A percentile compares a stretch with the other conserved stretches of the same genome.
Conservation (phyloP, 805 yeast genomes). For the Sugiyamaella boreocaroliniensis region DNA sequence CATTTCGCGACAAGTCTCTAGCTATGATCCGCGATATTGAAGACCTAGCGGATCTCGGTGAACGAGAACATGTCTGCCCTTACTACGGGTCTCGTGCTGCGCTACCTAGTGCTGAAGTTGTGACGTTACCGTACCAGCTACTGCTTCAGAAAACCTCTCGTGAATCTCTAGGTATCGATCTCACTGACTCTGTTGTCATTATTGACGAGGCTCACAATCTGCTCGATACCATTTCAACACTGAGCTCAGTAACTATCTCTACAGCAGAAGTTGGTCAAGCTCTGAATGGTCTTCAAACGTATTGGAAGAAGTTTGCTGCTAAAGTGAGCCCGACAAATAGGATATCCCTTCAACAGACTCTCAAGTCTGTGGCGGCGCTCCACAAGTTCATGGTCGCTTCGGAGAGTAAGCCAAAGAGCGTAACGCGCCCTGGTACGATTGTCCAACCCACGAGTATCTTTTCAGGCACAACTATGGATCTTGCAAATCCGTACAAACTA, state of each 20-base stretch:
- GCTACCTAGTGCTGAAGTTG: constrained; percentile 55
- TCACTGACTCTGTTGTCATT: constrained; percentile 61
- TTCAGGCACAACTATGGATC: constrained; percentile 54
- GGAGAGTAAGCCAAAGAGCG: constrained; percentile 25
- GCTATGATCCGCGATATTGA: constrained; percentile 69
- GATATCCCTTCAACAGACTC: constrained; percentile 57
- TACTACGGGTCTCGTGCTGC: constrained; percentile 67
- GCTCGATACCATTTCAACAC: constrained; percentile 62
- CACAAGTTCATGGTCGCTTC: constrained; percentile 39
- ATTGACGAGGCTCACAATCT: constrained; percentile 93
- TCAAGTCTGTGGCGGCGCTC: constrained; percentile 49
- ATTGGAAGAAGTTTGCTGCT: constrained; percentile 53
- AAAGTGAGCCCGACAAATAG: constrained; percentile 67
- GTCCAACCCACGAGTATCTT: constrained; percentile 50
- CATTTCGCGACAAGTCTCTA: constrained; percentile 50
- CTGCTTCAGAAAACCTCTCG: constrained; percentile 58
- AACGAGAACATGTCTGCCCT: constrained; percentile 58
- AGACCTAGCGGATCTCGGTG: constrained; percentile 60
- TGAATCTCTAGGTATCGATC: constrained; percentile 48
- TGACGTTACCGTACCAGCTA: constrained; percentile 81
- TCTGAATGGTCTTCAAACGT: constrained; percentile 44
- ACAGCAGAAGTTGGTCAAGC: constrained; percentile 42
- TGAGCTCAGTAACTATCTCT: constrained; percentile 59
- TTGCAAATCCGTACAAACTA: constrained; percentile 61
- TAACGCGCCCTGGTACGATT: constrained; percentile 45